Evolutionary conservation across 345 rosid species (phyloP).

Genomic region (Citrus mangshanensis): DNA sequence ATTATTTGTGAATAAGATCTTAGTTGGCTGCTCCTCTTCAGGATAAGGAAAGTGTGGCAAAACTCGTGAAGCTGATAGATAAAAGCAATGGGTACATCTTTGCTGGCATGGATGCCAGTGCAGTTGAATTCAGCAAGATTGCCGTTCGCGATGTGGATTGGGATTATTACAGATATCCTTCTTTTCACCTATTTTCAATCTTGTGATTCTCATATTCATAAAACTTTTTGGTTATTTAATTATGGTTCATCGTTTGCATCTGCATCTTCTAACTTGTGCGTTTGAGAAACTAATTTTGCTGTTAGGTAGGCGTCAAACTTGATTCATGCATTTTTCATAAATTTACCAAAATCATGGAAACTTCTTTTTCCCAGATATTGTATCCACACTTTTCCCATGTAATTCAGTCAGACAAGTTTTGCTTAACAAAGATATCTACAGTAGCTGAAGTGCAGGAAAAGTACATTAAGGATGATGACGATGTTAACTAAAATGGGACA

Average conservation of each 20-base stretch:
- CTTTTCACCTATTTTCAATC: not conserved
- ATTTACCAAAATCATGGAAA: not conserved
- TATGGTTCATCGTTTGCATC: not conserved
- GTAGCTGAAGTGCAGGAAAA: constrained; percentile 73
- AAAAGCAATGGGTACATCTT: constrained; percentile 88
- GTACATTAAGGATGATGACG: constrained; percentile 54
- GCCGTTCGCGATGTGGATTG: constrained; percentile 69
- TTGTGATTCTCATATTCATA: not conserved
- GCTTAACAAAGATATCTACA: constrained; percentile 47
- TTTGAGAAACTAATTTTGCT: not conserved
- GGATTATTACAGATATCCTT: constrained; percentile 97
- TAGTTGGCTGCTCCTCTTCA: constrained; percentile 21
- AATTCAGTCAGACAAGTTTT: constrained; percentile 8
- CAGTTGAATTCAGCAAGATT: constrained; percentile 90
- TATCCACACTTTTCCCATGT: not conserved
- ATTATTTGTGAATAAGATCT: constrained; percentile 6
- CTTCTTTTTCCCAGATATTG: not conserved
- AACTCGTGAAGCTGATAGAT: constrained; percentile 81
- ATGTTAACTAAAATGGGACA: constrained; percentile 2
- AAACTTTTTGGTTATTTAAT: too few species aligned
- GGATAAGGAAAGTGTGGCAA: constrained; percentile 88
- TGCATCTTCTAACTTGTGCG: not conserved
- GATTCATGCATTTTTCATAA: not conserved
- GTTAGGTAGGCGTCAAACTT: not conserved
- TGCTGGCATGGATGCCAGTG: constrained; percentile 71